Evolutionary conservation across 2,329 filamentous ascomycete genomes (phyloP).

Genomic region (Trichocomaceae sp.): DNA sequence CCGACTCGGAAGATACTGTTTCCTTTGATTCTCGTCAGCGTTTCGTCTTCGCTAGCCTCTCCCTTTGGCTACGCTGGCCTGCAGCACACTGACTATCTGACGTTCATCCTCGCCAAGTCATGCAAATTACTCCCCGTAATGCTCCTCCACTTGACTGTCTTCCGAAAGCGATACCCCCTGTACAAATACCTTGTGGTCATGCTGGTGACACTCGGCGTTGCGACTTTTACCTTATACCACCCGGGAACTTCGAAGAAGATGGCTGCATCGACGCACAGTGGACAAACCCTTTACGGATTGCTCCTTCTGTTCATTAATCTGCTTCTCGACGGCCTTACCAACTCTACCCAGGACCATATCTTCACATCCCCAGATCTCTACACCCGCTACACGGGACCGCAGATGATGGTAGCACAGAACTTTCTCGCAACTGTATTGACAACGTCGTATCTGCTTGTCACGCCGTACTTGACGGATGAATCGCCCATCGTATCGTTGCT

Average conservation of each 20-base stretch:
- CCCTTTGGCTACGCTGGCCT: constrained; percentile 92
- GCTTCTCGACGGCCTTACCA: constrained; percentile 91
- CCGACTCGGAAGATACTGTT: constrained; percentile 67
- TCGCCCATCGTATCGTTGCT: constrained; percentile 59
- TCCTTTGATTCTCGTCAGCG: constrained; percentile 74
- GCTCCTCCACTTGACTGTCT: constrained; percentile 89
- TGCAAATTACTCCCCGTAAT: constrained; percentile 99
- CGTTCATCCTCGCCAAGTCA: constrained; percentile 92
- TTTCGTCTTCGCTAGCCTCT: constrained; percentile 83
- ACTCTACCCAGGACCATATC: constrained; percentile 93
- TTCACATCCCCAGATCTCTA: constrained; percentile 61
- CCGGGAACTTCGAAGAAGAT: constrained; percentile 56
- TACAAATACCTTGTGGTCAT: constrained; percentile 96
- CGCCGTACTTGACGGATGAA: constrained; percentile 64
- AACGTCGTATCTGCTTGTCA: constrained; percentile 64
- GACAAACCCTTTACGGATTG: constrained; percentile 63
- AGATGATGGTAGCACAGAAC: constrained; percentile 99
- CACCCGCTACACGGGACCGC: constrained; percentile 76
- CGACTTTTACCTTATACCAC: constrained; percentile 86
- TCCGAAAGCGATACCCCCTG: constrained; percentile 78
- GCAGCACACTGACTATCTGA: constrained; percentile 94
- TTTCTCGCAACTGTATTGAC: constrained; percentile 77
- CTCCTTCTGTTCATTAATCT: constrained; percentile 81
- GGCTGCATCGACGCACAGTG: constrained; percentile 51
- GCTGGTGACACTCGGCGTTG: constrained; percentile 84